Conservation (phyloP, 2,329 filamentous ascomycete genomes). For the Blumeria hordei region DNA sequence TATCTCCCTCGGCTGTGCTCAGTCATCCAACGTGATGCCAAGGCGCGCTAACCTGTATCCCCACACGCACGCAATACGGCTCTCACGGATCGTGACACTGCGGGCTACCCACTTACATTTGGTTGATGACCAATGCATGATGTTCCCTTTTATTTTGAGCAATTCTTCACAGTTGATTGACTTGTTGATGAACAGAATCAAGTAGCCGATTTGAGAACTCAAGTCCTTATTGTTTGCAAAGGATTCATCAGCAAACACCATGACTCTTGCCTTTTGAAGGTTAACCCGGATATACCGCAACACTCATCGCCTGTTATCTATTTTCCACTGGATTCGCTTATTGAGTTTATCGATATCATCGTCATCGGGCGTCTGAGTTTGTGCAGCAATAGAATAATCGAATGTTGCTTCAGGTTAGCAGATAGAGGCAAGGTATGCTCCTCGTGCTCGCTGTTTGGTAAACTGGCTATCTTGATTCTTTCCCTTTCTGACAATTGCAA, state of each 20-base stretch:
- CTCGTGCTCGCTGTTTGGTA: not conserved
- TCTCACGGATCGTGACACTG: too few relatives aligned
- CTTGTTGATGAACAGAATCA: too few relatives aligned
- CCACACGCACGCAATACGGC: too few relatives aligned
- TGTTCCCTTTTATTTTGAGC: not conserved
- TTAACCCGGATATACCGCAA: not conserved
- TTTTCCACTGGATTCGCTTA: too few relatives aligned
- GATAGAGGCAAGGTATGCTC: not conserved
- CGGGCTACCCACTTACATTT: too few relatives aligned
- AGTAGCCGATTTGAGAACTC: not conserved
- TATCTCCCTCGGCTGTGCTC: too few relatives aligned
- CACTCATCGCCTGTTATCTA: not conserved
- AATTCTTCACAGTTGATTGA: too few relatives aligned
- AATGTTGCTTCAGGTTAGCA: not conserved
- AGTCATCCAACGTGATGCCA: too few relatives aligned
- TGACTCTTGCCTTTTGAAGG: not conserved
- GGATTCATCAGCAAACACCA: not conserved
- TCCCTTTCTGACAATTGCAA: not conserved
- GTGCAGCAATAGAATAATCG: not conserved
- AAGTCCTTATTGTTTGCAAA: not conserved
- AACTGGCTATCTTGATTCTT: too few relatives aligned
- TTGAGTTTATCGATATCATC: not conserved
- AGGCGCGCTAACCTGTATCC: too few relatives aligned
- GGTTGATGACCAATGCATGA: not conserved
- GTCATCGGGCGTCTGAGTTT: not conserved